Evolutionary conservation across 768 basidiomycete genomes (phyloP), one percentile per base, ranked within the genome.

Genomic region (Mrakia frigida): DNA sequence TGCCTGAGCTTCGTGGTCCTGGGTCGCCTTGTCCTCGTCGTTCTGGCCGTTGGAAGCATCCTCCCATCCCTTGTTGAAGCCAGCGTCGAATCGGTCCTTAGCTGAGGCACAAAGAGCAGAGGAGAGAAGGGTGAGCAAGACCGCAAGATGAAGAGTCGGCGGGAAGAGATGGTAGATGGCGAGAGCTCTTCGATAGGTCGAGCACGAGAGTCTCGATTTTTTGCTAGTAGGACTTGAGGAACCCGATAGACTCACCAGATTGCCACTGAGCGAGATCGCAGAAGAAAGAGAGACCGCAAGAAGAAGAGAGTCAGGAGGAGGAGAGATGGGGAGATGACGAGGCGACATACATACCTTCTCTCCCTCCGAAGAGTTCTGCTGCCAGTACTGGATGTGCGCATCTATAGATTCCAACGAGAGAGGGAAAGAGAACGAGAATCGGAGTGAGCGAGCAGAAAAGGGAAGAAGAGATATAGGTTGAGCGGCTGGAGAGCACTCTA

Each of bases 61-160:
- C 25, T 56, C 56, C 74, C 74, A 75, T 25, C 74, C 74, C 14
- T 69, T 70, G 74, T 69, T 67, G 74, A 75, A 75, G 9, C 74
- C 74, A 14, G 74, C 74, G 50, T 74, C 74, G 33, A 39, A 46
- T 37, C 56, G 5, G 25, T 56, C 56, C 28, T 56, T 56, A 10
- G 56, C 56, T 56, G 56, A n/a, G 21, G 10, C 25, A 25, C 14
- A 21, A 50, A 37, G 25, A 41, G 33, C 18, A 46, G 39, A 28
- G 35, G 28, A 18, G 56, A 7, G 10, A 33, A 50, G 18, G 14
- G 13, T 37, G 7, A 31, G 31, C 7, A 31, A 16, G 28, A n/a
- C n/a, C n/a, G n/a, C n/a, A n/a, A 10, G 63, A 67, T 6, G 65
- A 65, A 25, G 31, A 33, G 10, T n/a, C 28, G 39, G 3, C 46